Evolutionary conservation across 2,329 filamentous ascomycete species (phyloP).

Genomic region (Cryoendolithus antarcticus): DNA sequence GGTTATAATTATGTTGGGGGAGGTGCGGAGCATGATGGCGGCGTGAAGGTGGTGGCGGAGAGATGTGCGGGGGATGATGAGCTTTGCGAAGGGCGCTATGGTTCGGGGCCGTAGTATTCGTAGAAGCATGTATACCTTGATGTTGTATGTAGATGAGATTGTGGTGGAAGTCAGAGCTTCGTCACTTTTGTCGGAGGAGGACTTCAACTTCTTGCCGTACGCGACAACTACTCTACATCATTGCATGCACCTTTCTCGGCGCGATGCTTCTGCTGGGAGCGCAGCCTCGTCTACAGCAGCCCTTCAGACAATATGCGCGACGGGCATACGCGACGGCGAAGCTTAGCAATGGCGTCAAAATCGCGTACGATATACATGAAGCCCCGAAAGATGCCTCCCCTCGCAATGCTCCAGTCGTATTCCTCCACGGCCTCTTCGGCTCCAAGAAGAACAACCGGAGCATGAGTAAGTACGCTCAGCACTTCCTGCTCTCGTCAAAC

Average conservation of each 20-base stretch:
- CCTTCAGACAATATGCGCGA: constrained; percentile 8
- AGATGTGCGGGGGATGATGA: no score
- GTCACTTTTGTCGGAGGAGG: no score
- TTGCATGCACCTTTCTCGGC: no score
- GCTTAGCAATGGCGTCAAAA: constrained; percentile 24
- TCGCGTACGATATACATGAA: constrained; percentile 57
- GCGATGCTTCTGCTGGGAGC: constrained; percentile 13
- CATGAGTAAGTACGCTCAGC: constrained; percentile 70
- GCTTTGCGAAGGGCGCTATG: no score
- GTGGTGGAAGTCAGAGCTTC: no score
- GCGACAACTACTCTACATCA: no score
- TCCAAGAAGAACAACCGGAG: constrained; percentile 90
- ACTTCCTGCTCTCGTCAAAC: not conserved
- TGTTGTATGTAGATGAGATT: no score
- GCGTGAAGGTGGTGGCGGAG: constrained; percentile 3
- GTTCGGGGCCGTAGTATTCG: no score
- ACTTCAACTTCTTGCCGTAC: no score
- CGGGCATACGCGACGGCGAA: constrained; percentile 17
- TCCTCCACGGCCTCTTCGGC: constrained; percentile 87
- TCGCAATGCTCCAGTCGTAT: constrained; percentile 54
- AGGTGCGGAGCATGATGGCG: constrained; percentile 26
- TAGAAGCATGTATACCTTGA: no score
- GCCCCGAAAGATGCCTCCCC: constrained; percentile 32
- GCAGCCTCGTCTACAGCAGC: constrained; percentile 11
- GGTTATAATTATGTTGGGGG: constrained; percentile 86